Conservation (phyloP, 2,329 filamentous ascomycete genomes). For the Massarina eburnea region DNA sequence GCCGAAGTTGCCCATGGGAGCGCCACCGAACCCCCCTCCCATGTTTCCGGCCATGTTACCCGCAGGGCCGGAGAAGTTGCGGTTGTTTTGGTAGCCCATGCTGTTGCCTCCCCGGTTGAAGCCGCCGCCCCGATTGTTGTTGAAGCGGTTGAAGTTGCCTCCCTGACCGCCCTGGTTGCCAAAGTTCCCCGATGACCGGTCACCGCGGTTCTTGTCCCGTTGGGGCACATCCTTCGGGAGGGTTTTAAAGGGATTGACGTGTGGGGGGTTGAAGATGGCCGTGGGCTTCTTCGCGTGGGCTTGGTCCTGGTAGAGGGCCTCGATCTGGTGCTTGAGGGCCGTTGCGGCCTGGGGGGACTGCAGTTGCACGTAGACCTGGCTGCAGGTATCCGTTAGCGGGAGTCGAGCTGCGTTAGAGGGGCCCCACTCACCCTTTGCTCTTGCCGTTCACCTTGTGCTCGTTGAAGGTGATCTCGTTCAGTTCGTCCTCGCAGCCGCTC, state of each 20-base stretch:
- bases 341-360: slow-evolving; percentile 80
- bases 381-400: slow-evolving; percentile 31
- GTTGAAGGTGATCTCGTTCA: slow-evolving; percentile 93
- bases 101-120: slow-evolving; percentile 32
- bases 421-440: slow-evolving; percentile 79
- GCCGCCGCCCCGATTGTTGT: slow-evolving; percentile 35
- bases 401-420: background rate
- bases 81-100: slow-evolving; percentile 39
- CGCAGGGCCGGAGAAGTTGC: slow-evolving; percentile 40
- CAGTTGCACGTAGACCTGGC: slow-evolving; percentile 83
- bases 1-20: slow-evolving; percentile 52
- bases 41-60: slow-evolving; percentile 42
- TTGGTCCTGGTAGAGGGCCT: slow-evolving; percentile 63
- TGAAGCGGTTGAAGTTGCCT: slow-evolving; percentile 30
- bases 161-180: slow-evolving; percentile 57
- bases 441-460: slow-evolving; percentile 99
- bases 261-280: slow-evolving; percentile 74
- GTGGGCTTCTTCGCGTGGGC: slow-evolving; percentile 65
- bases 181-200: slow-evolving; percentile 50
- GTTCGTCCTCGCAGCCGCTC: slow-evolving; percentile 77
- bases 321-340: slow-evolving; percentile 79
- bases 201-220: slow-evolving; percentile 66
- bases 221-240: slow-evolving; percentile 83
- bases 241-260: slow-evolving; percentile 85
- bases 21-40: slow-evolving; percentile 54